phyloP scores from a whole-genome alignment of 2,329 filamentous ascomycete genomes.

The Hymenoscyphus scutula region DNA sequence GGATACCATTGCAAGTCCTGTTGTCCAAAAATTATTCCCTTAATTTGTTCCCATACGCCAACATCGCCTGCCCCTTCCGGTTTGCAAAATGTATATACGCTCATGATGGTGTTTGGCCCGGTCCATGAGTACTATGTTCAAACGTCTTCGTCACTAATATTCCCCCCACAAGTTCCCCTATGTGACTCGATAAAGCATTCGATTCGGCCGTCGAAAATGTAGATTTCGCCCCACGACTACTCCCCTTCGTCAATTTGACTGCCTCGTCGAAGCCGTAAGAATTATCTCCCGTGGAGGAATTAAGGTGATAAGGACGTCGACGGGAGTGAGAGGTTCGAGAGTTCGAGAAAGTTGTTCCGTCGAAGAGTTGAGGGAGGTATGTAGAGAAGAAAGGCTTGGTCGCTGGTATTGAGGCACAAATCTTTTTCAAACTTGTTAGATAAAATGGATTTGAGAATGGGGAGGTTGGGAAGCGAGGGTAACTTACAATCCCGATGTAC shows the following conservation, averaged over 20 bases:
- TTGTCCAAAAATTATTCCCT: neutral
- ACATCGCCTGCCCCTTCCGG: too few species aligned
- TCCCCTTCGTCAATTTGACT: neutral
- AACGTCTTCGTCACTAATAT: neutral
- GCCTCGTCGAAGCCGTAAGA: constrained; percentile 1
- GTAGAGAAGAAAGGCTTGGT: constrained; percentile 44
- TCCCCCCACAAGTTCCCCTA: neutral
- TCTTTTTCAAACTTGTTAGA: constrained; percentile 29
- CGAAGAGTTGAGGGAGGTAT: constrained; percentile 22
- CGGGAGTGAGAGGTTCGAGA: neutral
- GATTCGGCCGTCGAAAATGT: neutral
- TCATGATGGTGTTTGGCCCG: neutral
- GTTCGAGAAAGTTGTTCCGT: neutral
- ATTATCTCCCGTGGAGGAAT: neutral
- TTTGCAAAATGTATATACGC: too few species aligned
- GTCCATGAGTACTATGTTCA: neutral
- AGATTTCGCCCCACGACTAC: neutral
- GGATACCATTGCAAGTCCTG: neutral
- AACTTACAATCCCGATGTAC: constrained; percentile 39
- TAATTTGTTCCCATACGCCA: neutral
- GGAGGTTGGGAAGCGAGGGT: too few species aligned
- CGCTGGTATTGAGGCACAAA: constrained; percentile 46
- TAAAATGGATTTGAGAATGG: neutral
- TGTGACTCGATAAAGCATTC: neutral
- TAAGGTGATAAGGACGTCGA: neutral